phyloP scores from a whole-genome alignment of 805 yeast species.

The Vanderwaltozyma tropicalis region DNA sequence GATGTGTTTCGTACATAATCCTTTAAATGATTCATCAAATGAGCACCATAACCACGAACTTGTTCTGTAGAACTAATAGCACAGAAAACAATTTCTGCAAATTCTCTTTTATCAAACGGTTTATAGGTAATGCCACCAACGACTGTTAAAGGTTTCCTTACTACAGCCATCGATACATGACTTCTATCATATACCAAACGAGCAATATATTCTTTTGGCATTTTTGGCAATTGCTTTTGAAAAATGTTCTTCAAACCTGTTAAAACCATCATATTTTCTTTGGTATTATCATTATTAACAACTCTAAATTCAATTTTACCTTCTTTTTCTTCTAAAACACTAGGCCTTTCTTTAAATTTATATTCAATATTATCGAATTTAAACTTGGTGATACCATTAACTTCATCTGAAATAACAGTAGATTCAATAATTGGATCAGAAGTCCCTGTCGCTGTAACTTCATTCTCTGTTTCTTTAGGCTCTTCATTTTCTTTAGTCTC shows the following conservation, averaged over 20 bases:
- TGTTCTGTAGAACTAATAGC: slow-evolving; percentile 97
- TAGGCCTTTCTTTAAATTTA: slow-evolving; percentile 83
- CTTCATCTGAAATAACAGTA: slow-evolving; percentile 16
- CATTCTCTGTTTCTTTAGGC: slow-evolving; percentile 3
- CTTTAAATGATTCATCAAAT: slow-evolving; percentile 92
- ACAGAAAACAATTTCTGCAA: slow-evolving; percentile 97
- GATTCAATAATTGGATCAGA: neutral
- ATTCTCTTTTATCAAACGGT: slow-evolving; percentile 81
- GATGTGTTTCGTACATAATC: slow-evolving; percentile 89
- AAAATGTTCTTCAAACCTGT: slow-evolving; percentile 94
- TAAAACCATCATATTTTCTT: slow-evolving; percentile 79
- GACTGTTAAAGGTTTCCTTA: slow-evolving; percentile 84
- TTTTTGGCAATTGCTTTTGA: slow-evolving; percentile 94
- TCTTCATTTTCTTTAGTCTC: neutral
- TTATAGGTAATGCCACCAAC: slow-evolving; percentile 97
- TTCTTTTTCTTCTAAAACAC: slow-evolving; percentile 87
- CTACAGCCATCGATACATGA: slow-evolving; percentile 93
- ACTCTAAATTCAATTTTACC: slow-evolving; percentile 92
- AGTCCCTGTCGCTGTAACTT: slow-evolving; percentile 1
- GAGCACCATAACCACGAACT: slow-evolving; percentile 98
- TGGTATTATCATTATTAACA: slow-evolving; percentile 86
- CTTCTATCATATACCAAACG: slow-evolving; percentile 88
- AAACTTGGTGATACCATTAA: slow-evolving; percentile 32
- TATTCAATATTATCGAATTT: slow-evolving; percentile 64
- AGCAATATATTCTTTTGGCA: slow-evolving; percentile 96